A percentile compares a stretch with the other conserved stretches of the same genome.
phyloP scores from a whole-genome alignment of 768 basidiomycete species.

The Lactifluus piperatus region DNA sequence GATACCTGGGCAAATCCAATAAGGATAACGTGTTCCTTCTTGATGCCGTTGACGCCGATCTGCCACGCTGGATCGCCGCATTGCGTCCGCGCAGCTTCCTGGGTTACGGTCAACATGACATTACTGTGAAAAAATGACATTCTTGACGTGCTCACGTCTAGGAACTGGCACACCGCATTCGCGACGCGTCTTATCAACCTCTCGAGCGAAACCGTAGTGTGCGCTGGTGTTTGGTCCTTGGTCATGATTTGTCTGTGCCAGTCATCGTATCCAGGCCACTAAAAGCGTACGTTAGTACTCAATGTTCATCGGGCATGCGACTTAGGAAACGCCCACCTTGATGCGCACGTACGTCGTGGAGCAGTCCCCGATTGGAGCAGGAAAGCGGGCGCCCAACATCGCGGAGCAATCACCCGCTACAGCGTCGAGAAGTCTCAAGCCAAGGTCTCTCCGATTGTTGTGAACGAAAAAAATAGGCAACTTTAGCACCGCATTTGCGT shows the following conservation, averaged over 20 bases:
- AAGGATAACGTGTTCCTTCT: background rate
- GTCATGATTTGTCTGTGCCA: slow-evolving; percentile 8
- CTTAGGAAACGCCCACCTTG: background rate
- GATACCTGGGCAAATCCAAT: slow-evolving; percentile 12
- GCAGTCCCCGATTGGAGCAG: background rate
- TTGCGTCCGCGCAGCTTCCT: background rate
- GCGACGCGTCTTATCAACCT: background rate
- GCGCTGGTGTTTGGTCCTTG: background rate
- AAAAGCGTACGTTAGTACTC: background rate
- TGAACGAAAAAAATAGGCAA: slow-evolving; percentile 17
- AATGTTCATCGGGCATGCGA: background rate
- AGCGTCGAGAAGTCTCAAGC: background rate
- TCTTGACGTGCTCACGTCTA: background rate
- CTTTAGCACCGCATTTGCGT: background rate
- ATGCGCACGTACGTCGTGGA: slow-evolving; percentile 1
- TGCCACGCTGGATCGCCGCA: background rate
- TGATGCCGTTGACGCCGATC: slow-evolving; percentile 8
- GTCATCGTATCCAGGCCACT: slow-evolving; percentile 12
- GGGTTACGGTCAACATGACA: background rate
- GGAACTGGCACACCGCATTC: slow-evolving; percentile 2
- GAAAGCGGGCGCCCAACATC: background rate
- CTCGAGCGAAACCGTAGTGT: background rate
- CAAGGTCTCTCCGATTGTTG: background rate
- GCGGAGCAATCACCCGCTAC: background rate
- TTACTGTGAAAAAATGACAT: background rate